Percentiles rank a stretch among this genome's conserved stretches.
Evolutionary conservation across 2,329 filamentous ascomycete species (phyloP).

Genomic region (Pleochaeta shiraiana): DNA sequence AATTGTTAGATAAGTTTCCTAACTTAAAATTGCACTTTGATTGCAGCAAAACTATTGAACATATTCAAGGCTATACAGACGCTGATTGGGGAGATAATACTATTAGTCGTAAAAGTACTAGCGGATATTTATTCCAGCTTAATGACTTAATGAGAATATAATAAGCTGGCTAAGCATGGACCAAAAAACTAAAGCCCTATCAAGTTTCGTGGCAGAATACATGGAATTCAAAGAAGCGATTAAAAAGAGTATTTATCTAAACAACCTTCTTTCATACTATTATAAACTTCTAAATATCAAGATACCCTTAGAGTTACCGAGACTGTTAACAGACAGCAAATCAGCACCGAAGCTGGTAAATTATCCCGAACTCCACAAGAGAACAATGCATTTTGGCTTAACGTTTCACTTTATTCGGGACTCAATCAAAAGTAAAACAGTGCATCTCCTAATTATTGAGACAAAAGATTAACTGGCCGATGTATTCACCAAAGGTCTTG

Average conservation of each 20-base stretch:
- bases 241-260: background rate
- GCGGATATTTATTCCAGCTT: background rate
- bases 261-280: no score
- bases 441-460: no score
- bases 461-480: no score
- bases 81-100: background rate
- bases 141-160: background rate
- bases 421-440: no score
- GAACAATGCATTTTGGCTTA: no score
- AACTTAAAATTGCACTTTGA: background rate
- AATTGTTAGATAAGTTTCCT: background rate
- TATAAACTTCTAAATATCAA: no score
- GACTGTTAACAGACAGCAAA: no score
- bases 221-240: background rate
- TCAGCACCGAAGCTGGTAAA: no score
- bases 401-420: no score
- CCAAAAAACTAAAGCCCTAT: background rate
- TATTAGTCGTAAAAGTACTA: background rate
- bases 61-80: background rate
- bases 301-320: no score
- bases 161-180: background rate
- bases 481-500: no score
- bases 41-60: background rate
- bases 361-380: no score
- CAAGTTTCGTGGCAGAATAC: background rate